Percentiles rank a stretch among this genome's conserved stretches.
Conservation (phyloP, 345 rosid species). For the Hibiscus trionum region DNA sequence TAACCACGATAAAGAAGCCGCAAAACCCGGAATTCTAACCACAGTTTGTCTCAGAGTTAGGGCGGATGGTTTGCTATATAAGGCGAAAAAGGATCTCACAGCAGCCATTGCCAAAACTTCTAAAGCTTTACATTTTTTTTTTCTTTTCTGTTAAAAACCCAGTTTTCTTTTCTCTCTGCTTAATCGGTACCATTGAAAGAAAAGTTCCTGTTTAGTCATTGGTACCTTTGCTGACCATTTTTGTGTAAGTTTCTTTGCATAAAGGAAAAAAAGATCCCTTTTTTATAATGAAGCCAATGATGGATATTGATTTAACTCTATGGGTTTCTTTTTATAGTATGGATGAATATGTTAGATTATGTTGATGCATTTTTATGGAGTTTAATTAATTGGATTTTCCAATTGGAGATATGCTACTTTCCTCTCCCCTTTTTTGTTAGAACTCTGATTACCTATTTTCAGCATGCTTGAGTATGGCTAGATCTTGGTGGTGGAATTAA, state of each 20-base stretch:
- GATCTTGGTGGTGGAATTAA: background rate
- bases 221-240: background rate
- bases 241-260: conserved; percentile 21
- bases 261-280: background rate
- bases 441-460: background rate
- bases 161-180: background rate
- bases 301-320: background rate
- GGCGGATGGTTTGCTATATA: conserved; percentile 17
- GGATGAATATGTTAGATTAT: conserved; percentile 19
- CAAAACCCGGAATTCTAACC: conserved; percentile 37
- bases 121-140: background rate
- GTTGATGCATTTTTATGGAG: background rate
- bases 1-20: conserved; percentile 43
- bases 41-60: conserved; percentile 33
- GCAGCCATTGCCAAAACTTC: conserved; percentile 13
- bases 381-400: background rate
- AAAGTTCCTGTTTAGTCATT: background rate
- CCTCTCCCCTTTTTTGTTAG: background rate
- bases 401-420: background rate
- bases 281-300: too few species aligned
- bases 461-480: background rate
- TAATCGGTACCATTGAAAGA: background rate
- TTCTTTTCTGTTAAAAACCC: background rate
- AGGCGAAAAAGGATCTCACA: background rate
- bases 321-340: background rate